These are phyloP conservation scores for Inga leiocalycina DNA, from an alignment of 306 rosid species.

Conservation along the genomic window DNA sequence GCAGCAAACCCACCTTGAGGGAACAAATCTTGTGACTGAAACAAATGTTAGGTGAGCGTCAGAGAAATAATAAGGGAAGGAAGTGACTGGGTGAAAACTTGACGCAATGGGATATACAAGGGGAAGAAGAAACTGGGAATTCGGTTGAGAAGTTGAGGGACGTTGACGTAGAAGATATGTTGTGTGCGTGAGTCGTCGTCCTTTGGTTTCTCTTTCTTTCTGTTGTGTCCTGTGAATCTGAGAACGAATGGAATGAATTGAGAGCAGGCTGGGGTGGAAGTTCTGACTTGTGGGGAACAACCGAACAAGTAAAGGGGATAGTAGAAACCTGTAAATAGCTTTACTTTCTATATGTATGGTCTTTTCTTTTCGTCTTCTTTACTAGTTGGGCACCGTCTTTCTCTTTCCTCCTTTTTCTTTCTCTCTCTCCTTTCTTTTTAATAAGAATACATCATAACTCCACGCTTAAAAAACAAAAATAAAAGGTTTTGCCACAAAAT, in stretches of 20 bases:
- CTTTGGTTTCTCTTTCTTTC: not conserved
- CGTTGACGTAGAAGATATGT: conserved; percentile 39
- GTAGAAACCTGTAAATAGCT: not conserved
- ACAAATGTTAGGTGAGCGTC: conserved; percentile 43
- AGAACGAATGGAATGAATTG: not conserved
- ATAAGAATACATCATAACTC: too few relatives aligned
- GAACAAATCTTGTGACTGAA: conserved; percentile 20
- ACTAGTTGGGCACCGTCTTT: not conserved
- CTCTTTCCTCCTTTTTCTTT: not conserved
- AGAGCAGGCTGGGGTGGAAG: not conserved
- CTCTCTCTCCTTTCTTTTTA: not conserved
- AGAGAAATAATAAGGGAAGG: conserved; percentile 15
- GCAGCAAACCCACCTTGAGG: conserved; percentile 7
- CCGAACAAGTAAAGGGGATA: not conserved
- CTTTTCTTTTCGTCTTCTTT: not conserved
- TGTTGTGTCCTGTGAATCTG: not conserved
- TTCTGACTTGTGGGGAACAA: not conserved
- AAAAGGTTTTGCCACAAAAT: too few relatives aligned
- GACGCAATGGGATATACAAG: conserved; percentile 27
- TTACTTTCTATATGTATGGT: not conserved
- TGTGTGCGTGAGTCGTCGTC: not conserved
- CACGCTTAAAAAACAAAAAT: too few relatives aligned
- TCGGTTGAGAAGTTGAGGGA: conserved; percentile 33
- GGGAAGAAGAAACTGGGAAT: conserved; percentile 11
- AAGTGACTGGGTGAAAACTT: not conserved